Percentiles rank a stretch among this genome's conserved stretches.
phyloP scores from a whole-genome alignment of 345 rosid species.

The Citrus glauca region DNA sequence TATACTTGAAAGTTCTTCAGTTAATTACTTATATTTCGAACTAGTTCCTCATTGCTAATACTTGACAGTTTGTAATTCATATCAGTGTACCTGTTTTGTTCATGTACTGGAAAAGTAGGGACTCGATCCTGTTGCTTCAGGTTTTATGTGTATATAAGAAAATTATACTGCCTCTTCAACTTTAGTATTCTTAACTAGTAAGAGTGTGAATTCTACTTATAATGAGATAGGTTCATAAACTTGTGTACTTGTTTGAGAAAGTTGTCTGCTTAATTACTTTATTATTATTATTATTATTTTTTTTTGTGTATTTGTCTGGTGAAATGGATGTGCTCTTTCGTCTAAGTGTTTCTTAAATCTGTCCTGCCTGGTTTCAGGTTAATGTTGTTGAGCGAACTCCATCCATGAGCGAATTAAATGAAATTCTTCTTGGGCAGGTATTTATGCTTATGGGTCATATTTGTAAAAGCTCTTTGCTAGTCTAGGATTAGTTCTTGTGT shows the following conservation, averaged over 20 bases:
- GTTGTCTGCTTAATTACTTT: not conserved
- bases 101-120: not conserved
- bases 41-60: not conserved
- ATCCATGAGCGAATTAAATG: slow-evolving; percentile 94
- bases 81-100: not conserved
- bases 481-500: slow-evolving; percentile 1
- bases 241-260: not conserved
- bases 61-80: not conserved
- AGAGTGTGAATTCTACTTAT: not conserved
- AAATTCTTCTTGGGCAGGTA: slow-evolving; percentile 91
- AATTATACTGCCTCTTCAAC: not conserved
- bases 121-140: not conserved
- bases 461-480: not conserved
- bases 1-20: not conserved
- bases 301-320: not conserved
- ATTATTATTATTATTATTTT: not conserved
- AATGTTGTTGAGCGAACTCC: slow-evolving; percentile 89
- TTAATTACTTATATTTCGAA: not conserved
- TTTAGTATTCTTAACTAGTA: not conserved
- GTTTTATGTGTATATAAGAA: not conserved
- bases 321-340: not conserved
- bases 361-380: slow-evolving; percentile 47
- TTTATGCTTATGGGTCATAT: slow-evolving; percentile 6
- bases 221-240: not conserved
- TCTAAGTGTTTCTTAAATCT: slow-evolving; percentile 15